These are phyloP conservation scores for Xylaria sp. DNA, from an alignment of 2,329 filamentous ascomycete genomes.

Conservation along the genomic window DNA sequence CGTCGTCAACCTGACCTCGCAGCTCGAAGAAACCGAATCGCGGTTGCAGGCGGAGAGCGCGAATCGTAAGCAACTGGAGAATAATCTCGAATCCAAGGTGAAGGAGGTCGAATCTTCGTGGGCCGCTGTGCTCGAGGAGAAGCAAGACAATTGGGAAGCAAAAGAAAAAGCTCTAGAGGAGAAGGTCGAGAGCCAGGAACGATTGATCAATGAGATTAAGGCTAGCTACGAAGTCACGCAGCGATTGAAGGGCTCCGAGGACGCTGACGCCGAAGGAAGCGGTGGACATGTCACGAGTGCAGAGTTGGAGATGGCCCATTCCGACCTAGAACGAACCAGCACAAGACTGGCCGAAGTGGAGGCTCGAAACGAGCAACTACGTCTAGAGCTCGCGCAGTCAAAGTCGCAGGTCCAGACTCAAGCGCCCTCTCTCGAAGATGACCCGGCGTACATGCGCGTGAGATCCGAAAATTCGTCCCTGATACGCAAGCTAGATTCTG, in stretches of 20 bases:
- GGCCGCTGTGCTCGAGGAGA: conserved; percentile 88
- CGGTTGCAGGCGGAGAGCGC: conserved; percentile 79
- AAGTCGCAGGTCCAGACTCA: conserved; percentile 74
- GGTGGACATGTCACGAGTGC: conserved; percentile 77
- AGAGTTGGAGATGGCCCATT: conserved; percentile 90
- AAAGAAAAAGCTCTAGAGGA: conserved; percentile 92
- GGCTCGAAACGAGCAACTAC: conserved; percentile 90
- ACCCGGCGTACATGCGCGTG: conserved; percentile 85
- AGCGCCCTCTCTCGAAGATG: conserved; percentile 75
- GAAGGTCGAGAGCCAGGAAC: conserved; percentile 92
- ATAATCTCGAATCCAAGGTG: conserved; percentile 76
- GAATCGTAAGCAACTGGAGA: conserved; percentile 76
- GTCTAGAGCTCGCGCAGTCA: conserved; percentile 87
- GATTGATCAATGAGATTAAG: conserved; percentile 90
- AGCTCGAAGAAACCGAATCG: conserved; percentile 82
- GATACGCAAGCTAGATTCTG: conserved; percentile 83
- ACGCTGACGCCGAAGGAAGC: conserved; percentile 60
- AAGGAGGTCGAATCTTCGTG: conserved; percentile 91
- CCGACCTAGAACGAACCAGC: conserved; percentile 89
- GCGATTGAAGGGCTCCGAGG: conserved; percentile 76
- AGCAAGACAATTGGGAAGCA: conserved; percentile 93
- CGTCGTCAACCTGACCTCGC: conserved; percentile 74
- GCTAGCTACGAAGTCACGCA: conserved; percentile 97
- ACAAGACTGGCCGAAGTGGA: conserved; percentile 87
- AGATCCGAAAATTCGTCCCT: conserved; percentile 93